Conservation (phyloP, 2,329 filamentous ascomycete species). For the Apiospora arundinis region DNA sequence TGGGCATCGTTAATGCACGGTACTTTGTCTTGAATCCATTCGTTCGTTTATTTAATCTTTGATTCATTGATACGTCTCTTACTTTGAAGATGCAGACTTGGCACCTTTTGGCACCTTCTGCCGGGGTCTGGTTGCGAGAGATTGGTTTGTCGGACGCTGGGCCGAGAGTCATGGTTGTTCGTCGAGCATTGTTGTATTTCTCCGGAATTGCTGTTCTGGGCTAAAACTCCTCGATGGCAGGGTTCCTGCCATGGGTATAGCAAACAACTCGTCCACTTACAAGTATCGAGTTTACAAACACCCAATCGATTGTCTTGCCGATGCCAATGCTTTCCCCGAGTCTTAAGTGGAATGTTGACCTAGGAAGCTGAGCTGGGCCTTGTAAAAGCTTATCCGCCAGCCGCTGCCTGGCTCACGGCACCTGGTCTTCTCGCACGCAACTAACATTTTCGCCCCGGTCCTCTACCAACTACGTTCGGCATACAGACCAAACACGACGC, state of each 20-base stretch:
- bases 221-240: not conserved
- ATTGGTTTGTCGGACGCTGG: not conserved
- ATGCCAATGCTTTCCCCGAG: not conserved
- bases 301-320: not conserved
- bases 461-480: not conserved
- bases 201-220: not conserved
- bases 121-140: not conserved
- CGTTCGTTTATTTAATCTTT: not conserved
- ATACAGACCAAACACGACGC: not conserved
- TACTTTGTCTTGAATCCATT: not conserved
- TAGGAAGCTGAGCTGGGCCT: not conserved
- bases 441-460: not conserved
- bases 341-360: too few species aligned
- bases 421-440: not conserved
- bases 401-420: not conserved
- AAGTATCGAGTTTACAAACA: not conserved
- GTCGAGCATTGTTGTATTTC: not conserved
- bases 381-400: not conserved
- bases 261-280: not conserved
- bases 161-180: not conserved
- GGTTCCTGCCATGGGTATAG: not conserved
- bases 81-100: not conserved
- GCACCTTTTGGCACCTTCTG: not conserved
- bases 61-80: not conserved
- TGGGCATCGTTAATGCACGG: not conserved